phyloP scores from a whole-genome alignment of 1,139 yeast genomes.

The Scheffersomyces illinoinensis region DNA sequence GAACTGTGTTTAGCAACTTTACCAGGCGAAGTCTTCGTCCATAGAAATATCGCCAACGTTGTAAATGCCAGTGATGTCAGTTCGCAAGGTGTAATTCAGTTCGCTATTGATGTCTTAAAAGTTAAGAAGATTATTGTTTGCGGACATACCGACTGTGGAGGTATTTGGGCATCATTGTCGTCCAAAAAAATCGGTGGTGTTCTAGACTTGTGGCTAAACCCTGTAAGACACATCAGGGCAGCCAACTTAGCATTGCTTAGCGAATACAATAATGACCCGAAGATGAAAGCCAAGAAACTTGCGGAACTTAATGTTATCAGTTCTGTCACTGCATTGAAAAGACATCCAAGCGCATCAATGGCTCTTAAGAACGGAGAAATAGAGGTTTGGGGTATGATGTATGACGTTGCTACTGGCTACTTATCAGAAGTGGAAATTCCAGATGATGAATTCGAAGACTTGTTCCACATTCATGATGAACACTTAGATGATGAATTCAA shows the following conservation, averaged over 20 bases:
- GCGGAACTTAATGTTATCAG: constrained; percentile 79
- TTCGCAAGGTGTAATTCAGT: constrained; percentile 81
- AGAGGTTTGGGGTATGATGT: constrained; percentile 85
- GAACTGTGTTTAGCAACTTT: constrained; percentile 76
- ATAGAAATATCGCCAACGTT: constrained; percentile 88
- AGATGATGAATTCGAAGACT: constrained; percentile 52
- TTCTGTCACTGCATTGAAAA: constrained; percentile 55
- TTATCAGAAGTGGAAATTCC: constrained; percentile 56
- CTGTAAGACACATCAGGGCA: constrained; percentile 70
- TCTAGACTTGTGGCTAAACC: constrained; percentile 76
- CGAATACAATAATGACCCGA: constrained; percentile 45
- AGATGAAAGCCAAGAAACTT: constrained; percentile 60
- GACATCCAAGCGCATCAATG: constrained; percentile 73
- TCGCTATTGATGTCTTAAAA: constrained; percentile 84
- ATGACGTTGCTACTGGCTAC: constrained; percentile 80
- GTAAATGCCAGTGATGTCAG: constrained; percentile 73
- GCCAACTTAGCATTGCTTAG: constrained; percentile 52
- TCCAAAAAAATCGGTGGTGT: constrained; percentile 72
- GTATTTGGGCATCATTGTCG: constrained; percentile 83
- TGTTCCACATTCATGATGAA: constrained; percentile 51
- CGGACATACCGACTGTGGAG: constrained; percentile 99
- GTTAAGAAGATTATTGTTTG: constrained; percentile 85
- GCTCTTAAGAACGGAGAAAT: constrained; percentile 75
- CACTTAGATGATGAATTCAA: constrained; percentile 27
- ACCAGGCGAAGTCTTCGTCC: constrained; percentile 96